Evolutionary conservation across 306 rosid species (phyloP), one percentile per base, ranked within the genome.

Genomic region (Gynostemma pentaphyllum): DNA sequence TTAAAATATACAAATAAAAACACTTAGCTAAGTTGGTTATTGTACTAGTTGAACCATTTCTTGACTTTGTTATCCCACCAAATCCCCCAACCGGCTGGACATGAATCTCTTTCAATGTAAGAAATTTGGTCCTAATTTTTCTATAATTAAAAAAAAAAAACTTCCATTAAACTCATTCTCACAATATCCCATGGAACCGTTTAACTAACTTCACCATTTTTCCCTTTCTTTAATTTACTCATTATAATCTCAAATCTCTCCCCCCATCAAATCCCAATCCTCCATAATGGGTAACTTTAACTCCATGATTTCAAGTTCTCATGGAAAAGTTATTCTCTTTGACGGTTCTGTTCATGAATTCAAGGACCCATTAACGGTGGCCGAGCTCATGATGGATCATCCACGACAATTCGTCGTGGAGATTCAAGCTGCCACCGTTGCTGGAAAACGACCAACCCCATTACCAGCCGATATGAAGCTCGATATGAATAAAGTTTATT

Each of bases 341-440:
- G 79, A 92, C 21, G 96, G 98, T 2, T 82, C 90, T 2, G 75
- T 92, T 53, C 79, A 78, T 1, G 79, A 84, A 67, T 79, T 92
- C 40, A 75, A 81, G 8, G 37, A 81, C 2, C 80, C 83, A 1
- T 0, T 86, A 22, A 84, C 82, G 0, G 98, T 30, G 21, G 98
- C 94, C 7, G 98, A 88, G 82, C 65, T 92, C 5, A 92, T 92
- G 98, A 29, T 88, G 39, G 98, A 88, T 30, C 79, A 92, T 68
- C 95, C 96, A 1, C 91, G 79, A n/a, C 87, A 88, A 1, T 95
- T 87, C 3, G 98, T 92, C 44, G 84, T 88, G 4, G 98, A 92
- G 29, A 78, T 84, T 22, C 54, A 57, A 76, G 51, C 88, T 88
- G 21, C 64, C 64, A 2, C 85, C 98, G 0, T 72, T 91, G 50